Base-by-base conservation (phyloP, 352 stramenopile species). In the Bremia lactucae region DNA sequence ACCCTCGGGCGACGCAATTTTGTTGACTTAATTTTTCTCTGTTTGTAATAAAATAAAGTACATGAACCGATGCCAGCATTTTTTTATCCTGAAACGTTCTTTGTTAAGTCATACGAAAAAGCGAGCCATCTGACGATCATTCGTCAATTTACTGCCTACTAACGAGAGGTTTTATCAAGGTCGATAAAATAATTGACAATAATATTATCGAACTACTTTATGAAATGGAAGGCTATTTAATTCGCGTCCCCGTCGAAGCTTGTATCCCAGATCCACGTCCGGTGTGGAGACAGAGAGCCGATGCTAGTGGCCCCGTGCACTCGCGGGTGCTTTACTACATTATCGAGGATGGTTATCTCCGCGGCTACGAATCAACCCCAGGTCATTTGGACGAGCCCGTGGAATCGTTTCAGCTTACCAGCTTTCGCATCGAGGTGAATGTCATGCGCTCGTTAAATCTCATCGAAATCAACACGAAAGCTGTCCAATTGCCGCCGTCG, bases 141-240 rank as follows among this genome's bases (percentile, higher is more conserved):
- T n/a, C n/a, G n/a, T n/a, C n/a, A n/a, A n/a, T n/a, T n/a, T n/a
- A n/a, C n/a, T n/a, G n/a, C n/a, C n/a, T n/a, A n/a, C n/a, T n/a
- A n/a, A n/a, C n/a, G n/a, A n/a, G n/a, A n/a, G n/a, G n/a, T n/a
- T n/a, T n/a, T n/a, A n/a, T n/a, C n/a, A n/a, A n/a, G n/a, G n/a
- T n/a, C n/a, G n/a, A n/a, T n/a, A n/a, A n/a, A n/a, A n/a, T n/a
- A n/a, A n/a, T n/a, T n/a, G n/a, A n/a, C n/a, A n/a, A n/a, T n/a
- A n/a, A n/a, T 24, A 14, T 35, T 24, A 34, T 15, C 28, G 13
- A 29, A 7, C 20, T 21, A 23, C 21, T 19, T 46, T 22, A 6
- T 18, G 16, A 19, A 16, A 87, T 87, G 74, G 74, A 87, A 42
- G 71, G 74, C 26, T 87, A 70, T 51, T 68, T 87, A 53, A 79